Base-by-base conservation (phyloP, 2,329 filamentous ascomycete species). In the Blumeria graminis region DNA sequence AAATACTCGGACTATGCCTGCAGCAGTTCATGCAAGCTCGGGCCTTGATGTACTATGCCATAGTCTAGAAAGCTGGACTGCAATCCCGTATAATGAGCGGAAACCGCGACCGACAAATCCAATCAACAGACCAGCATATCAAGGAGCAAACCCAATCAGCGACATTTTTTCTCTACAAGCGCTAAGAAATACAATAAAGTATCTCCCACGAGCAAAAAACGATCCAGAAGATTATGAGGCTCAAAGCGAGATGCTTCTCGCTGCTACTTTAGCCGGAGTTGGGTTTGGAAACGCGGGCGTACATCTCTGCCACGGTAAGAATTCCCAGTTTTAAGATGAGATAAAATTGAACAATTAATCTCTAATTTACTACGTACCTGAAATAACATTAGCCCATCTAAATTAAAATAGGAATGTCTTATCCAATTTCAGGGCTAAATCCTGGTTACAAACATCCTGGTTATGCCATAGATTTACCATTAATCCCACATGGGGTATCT, bases 261-360 rank as follows among this genome's bases (percentile, higher is more conserved):
- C 92, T 1, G 85, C 92, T 0, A 98, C 92, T 0, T 73, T 98
- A 1, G 92, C 93, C 0, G 92, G 92, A 50, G 88, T 98, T 3
- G 92, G 92, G 0, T 98, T 98, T 68, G 92, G 93, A 18, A 98
- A 98, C 64, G 93, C 93, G 1, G 92, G 93, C 54, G 92, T 98
- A 1, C 92, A 98, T 71, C 74, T 86, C 9, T 86, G 82, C 68
- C 82, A 86, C 66, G 82, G 66, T 67, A 60, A 56, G 58, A 56
- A 6, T 3, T 46, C 1, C 10, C 52, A 16, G 46, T n/a, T 9
- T 11, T 9, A n/a, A 14, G 10, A 35, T 39, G 28, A 18, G 39
- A n/a, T 55, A 13, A 16, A 41, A 3, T 3, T 41, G 22, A 3
- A 41, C 11, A 41, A 41, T 41, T 11, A 11, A 13, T 41, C 38